phyloP scores from a whole-genome alignment of 805 yeast genomes.

The Teunomyces cretensis region DNA sequence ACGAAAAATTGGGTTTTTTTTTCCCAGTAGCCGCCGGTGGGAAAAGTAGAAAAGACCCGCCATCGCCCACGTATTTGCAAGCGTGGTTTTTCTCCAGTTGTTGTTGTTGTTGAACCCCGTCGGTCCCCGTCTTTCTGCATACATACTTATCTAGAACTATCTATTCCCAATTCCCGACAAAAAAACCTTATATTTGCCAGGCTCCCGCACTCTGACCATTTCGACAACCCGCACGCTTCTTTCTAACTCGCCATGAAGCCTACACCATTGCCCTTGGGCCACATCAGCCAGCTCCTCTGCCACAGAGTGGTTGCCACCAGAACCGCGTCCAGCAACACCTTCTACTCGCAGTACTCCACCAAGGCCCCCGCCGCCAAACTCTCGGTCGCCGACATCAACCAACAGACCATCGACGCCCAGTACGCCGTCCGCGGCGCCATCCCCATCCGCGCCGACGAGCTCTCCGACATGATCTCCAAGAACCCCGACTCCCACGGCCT shows the following conservation, averaged over 20 bases:
- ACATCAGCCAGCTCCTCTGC: background rate
- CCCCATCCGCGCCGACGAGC: constrained; percentile 90
- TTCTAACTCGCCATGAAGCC: background rate
- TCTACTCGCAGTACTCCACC: constrained; percentile 11
- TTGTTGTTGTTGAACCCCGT: background rate
- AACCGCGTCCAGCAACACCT: constrained; percentile 1
- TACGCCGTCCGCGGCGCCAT: constrained; percentile 95
- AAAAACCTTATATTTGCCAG: too few relatives aligned
- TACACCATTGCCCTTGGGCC: constrained; percentile 1
- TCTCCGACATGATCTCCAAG: constrained; percentile 52
- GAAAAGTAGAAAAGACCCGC: background rate
- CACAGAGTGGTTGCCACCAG: background rate
- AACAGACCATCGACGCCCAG: constrained; percentile 75
- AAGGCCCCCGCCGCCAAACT: constrained; percentile 18
- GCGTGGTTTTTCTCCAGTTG: background rate
- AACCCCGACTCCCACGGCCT: constrained; percentile 56
- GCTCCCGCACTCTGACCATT: too few relatives aligned
- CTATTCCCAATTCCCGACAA: too few relatives aligned
- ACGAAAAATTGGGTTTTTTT: background rate
- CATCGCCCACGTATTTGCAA: background rate
- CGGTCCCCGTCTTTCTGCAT: background rate
- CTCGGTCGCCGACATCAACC: constrained; percentile 56
- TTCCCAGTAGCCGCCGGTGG: too few relatives aligned
- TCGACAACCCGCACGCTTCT: too few relatives aligned
- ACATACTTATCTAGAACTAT: too few relatives aligned